Percentiles rank a stretch among this genome's conserved stretches.
Conservation (phyloP, 2,329 filamentous ascomycete genomes). For the Exserohilum rostratum region DNA sequence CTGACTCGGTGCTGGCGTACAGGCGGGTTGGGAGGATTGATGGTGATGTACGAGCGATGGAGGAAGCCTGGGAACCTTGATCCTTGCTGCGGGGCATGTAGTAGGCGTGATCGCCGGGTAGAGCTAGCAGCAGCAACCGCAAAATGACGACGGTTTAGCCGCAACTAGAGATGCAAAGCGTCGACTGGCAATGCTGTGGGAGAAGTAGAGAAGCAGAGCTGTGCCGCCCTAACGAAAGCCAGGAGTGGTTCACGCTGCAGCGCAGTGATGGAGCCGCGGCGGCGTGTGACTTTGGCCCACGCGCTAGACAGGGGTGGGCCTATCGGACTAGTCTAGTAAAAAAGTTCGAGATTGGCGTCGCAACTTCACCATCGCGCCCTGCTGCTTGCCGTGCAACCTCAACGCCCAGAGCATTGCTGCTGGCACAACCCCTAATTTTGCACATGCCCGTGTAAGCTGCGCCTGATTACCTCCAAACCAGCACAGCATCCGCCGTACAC, state of each 20-base stretch:
- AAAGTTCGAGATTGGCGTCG: slow-evolving; percentile 16
- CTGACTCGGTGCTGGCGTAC: slow-evolving; percentile 41
- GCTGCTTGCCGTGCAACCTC: slow-evolving; percentile 7
- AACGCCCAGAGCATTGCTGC: background rate
- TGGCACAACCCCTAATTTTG: background rate
- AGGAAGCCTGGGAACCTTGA: slow-evolving; percentile 40
- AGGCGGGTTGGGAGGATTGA: slow-evolving; percentile 30
- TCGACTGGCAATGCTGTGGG: slow-evolving; percentile 16
- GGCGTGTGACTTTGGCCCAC: slow-evolving; percentile 23
- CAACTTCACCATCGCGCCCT: slow-evolving; percentile 8
- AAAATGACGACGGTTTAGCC: slow-evolving; percentile 27
- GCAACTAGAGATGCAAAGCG: slow-evolving; percentile 30
- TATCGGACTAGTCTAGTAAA: slow-evolving; percentile 18
- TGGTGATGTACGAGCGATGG: slow-evolving; percentile 39
- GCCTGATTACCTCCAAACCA: background rate
- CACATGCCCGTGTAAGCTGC: slow-evolving; percentile 10
- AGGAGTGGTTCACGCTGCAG: slow-evolving; percentile 27
- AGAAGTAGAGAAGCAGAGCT: slow-evolving; percentile 26
- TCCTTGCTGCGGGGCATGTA: slow-evolving; percentile 47
- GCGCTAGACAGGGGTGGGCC: slow-evolving; percentile 22
- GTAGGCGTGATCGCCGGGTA: slow-evolving; percentile 37
- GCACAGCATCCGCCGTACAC: background rate
- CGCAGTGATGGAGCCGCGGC: slow-evolving; percentile 27
- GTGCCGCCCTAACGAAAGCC: slow-evolving; percentile 39
- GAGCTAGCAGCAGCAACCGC: slow-evolving; percentile 29